Evolutionary conservation across 2,329 filamentous ascomycete genomes (phyloP), one percentile per base, ranked within the genome.

Genomic region (Bipolaris gigantea): DNA sequence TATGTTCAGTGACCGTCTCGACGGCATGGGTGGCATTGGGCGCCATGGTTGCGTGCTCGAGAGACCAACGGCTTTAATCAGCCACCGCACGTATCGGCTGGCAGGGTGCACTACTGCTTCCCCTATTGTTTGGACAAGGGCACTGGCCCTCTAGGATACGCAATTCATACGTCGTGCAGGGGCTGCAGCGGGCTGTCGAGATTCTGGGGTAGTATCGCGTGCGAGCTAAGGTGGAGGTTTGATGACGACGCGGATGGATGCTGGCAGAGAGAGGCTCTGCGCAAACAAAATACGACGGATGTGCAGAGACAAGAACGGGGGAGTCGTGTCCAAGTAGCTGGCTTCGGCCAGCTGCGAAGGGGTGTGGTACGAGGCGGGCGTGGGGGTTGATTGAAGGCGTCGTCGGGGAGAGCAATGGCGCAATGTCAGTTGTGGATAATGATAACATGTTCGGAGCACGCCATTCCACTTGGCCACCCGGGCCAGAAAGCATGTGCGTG

Each of bases 1-100:
- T 53, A 59, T 49, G 55, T 21, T 66, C 60, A 61, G 64, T 62
- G 65, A 67, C 55, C 60, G 61, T 41, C 48, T 65, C 57, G 56
- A 61, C 27, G 56, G 60, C 59, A 48, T 61, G 60, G 10, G 62
- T 62, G 55, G 55, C 57, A 62, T 67, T 67, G 67, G 69, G 71
- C 53, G 56, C 57, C 61, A 64, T 65, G 50, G 48, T 60, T 51
- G 61, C 32, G 41, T 45, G 39, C 46, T 38, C 51, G 50, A 38
- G 50, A 25, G 44, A 41, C 33, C 53, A 52, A 52, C 47, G 43
- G 19, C 42, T 33, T 23, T 39, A 13, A 23, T 6, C 23, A 27
- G 19, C 11, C 18, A 10, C n/a, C 16, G 21, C 42, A 21, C 19
- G 43, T 19, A 25, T 33, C 33, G 33, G 21, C 40, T 34, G 42